A percentile compares a stretch with the other conserved stretches of the same genome.
These are phyloP conservation scores for Artomyces pyxidatus DNA, from an alignment of 768 basidiomycete genomes.

Conservation along the genomic window DNA sequence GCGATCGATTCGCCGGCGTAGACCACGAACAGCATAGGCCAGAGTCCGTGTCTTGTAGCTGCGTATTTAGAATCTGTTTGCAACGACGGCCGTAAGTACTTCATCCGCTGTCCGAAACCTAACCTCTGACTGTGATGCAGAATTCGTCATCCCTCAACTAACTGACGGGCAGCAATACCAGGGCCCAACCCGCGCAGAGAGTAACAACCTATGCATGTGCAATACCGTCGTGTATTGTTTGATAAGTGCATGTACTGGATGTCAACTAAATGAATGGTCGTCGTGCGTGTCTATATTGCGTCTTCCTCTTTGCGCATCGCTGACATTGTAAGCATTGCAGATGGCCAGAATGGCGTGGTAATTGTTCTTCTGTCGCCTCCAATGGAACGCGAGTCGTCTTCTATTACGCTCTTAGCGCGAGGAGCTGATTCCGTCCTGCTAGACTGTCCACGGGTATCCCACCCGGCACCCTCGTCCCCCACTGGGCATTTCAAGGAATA, in stretches of 20 bases:
- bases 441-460: too few relatives aligned
- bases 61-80: slow-evolving; percentile 8
- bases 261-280: slow-evolving; percentile 4
- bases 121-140: background rate
- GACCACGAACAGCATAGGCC: slow-evolving; percentile 6
- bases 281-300: background rate
- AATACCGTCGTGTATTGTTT: slow-evolving; percentile 5
- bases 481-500: slow-evolving; percentile 6
- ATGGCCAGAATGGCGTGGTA: background rate
- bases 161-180: background rate
- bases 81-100: background rate
- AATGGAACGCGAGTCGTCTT: background rate
- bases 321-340: background rate
- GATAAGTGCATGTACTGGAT: slow-evolving; percentile 5
- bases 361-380: background rate
- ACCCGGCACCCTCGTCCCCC: background rate
- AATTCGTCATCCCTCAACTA: slow-evolving; percentile 2
- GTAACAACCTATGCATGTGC: background rate
- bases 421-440: background rate
- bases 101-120: background rate
- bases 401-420: background rate
- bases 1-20: background rate
- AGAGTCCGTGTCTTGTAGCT: slow-evolving; percentile 2
- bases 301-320: background rate
- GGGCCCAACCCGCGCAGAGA: background rate